phyloP scores from a whole-genome alignment of 2,329 filamentous ascomycete species.

The Cercospora citrullina region DNA sequence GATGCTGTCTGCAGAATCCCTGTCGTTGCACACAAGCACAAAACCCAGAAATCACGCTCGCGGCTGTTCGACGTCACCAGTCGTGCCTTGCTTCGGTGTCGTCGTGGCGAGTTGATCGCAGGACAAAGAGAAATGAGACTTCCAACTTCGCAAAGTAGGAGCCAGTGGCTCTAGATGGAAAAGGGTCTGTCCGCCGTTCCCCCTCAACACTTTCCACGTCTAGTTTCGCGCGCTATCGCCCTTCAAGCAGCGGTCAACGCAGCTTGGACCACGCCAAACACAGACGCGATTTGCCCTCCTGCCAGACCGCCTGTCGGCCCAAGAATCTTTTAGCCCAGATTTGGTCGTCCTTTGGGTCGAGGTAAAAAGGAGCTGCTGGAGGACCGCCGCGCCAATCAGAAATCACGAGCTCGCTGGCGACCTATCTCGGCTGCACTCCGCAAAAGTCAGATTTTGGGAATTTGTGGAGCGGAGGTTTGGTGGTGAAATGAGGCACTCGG shows the following conservation, averaged over 20 bases:
- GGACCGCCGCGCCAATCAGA: neutral
- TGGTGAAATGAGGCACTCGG: neutral
- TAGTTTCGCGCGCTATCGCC: neutral
- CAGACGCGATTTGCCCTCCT: neutral
- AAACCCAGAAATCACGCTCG: neutral
- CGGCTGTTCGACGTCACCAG: neutral
- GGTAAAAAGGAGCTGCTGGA: neutral
- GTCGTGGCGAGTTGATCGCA: neutral
- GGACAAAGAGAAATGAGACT: neutral
- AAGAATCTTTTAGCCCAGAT: neutral
- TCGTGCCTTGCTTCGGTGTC: neutral
- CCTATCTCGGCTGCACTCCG: neutral
- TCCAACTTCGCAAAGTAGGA: neutral
- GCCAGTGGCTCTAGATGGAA: neutral
- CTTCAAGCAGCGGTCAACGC: slow-evolving; percentile 1
- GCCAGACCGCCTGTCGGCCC: neutral
- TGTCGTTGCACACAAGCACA: neutral
- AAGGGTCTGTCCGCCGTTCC: neutral
- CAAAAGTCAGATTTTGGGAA: neutral
- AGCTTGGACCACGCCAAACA: neutral
- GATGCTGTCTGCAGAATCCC: neutral
- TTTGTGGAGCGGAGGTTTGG: neutral
- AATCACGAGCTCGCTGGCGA: neutral
- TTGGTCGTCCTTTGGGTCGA: neutral
- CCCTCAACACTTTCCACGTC: neutral